A percentile compares a stretch with the other conserved stretches of the same genome.
Evolutionary conservation across 495 filamentous ascomycete species (phyloP).

Genomic region (Trichoderma asperelloides): DNA sequence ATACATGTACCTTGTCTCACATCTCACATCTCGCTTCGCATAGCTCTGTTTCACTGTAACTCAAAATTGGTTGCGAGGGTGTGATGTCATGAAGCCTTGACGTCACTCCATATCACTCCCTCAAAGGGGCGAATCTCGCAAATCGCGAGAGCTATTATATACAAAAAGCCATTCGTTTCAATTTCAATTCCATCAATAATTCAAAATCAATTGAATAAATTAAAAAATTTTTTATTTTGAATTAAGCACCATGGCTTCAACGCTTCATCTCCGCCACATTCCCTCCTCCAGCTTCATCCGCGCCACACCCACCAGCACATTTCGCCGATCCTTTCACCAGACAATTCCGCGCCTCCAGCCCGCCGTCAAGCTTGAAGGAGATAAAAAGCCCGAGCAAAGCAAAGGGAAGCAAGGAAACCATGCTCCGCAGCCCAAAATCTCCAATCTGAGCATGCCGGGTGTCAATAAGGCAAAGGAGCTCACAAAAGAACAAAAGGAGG

Average conservation of each 20-base stretch:
- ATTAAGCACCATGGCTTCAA: neutral
- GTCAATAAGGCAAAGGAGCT: constrained; percentile 21
- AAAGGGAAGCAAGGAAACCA: constrained; percentile 18
- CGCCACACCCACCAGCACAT: neutral
- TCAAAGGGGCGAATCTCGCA: neutral
- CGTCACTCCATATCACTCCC: neutral
- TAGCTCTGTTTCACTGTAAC: too few relatives aligned
- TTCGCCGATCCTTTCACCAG: neutral
- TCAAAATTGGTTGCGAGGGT: too few relatives aligned
- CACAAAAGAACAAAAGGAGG: constrained; percentile 36
- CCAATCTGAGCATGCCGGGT: constrained; percentile 29
- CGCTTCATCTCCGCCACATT: neutral
- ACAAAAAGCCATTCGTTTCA: neutral
- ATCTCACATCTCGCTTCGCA: too few relatives aligned
- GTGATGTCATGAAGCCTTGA: neutral
- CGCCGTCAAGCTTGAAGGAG: neutral
- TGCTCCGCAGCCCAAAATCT: constrained; percentile 35
- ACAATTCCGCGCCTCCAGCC: neutral
- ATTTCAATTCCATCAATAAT: neutral
- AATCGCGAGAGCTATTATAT: neutral
- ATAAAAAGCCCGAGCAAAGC: neutral
- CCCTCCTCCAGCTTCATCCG: neutral
- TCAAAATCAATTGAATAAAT: neutral
- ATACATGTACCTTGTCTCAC: too few relatives aligned
- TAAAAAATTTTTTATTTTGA: too few relatives aligned